phyloP scores from a whole-genome alignment of 441 rosid genomes.

The Manihot esculenta region DNA sequence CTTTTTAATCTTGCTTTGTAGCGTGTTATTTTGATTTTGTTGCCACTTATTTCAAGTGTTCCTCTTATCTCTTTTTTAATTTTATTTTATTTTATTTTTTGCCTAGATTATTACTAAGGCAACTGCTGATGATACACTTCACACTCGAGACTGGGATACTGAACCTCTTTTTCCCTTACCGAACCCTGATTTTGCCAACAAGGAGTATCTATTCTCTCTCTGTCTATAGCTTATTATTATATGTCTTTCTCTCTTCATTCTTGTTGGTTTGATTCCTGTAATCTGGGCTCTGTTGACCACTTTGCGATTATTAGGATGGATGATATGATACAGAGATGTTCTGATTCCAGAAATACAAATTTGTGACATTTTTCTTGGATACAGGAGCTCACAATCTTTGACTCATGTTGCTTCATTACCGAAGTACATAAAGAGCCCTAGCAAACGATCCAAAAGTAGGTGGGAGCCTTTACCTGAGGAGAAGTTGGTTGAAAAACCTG shows the following conservation, averaged over 20 bases:
- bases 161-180: conserved; percentile 85
- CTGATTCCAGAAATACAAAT: conserved; percentile 20
- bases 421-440: conserved; percentile 64
- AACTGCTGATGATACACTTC: conserved; percentile 68
- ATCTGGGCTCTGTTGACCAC: conserved; percentile 4
- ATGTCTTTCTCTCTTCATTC: not conserved
- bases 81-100: no score
- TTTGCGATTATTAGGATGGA: conserved; percentile 9
- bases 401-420: conserved; percentile 39
- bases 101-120: conserved; percentile 76
- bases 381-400: conserved; percentile 46
- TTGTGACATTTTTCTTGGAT: conserved; percentile 19
- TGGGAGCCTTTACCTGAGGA: conserved; percentile 95
- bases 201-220: conserved; percentile 49
- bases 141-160: conserved; percentile 86
- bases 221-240: conserved; percentile 15
- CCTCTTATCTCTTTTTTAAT: conserved; percentile 20
- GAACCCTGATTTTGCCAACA: conserved; percentile 36
- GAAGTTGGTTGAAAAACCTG: conserved; percentile 52
- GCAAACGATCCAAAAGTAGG: conserved; percentile 83
- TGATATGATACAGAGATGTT: conserved; percentile 9
- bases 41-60: conserved; percentile 4
- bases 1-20: conserved; percentile 13
- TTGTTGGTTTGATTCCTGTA: conserved; percentile 20
- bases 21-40: conserved; percentile 11